Evolutionary conservation across 306 rosid genomes (phyloP), one percentile per base, ranked within the genome.

Genomic region (Quercus aquifolioides): DNA sequence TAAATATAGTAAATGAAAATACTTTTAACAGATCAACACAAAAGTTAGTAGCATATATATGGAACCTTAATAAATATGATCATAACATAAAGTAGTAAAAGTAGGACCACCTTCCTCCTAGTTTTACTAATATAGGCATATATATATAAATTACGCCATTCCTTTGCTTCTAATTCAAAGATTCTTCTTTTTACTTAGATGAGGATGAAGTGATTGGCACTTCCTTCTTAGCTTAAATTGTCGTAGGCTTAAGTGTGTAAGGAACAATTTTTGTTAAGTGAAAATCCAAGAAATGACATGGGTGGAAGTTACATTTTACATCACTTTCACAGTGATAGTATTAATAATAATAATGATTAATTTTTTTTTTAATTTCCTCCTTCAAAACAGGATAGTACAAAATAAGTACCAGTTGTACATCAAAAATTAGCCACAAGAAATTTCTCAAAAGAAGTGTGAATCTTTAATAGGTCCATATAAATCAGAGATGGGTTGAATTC

Each of bases 221-320:
- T 78, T 18, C 72, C 73, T 84, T 84, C 87, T 79, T 73, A 41
- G 19, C 79, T 74, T 82, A 1, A n/a, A 56, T 31, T 65, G 5
- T 14, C 0, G 4, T 33, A 19, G 2, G 6, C 17, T 63, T 67
- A 17, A 63, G 15, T 67, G 14, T 35, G 14, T 3, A 19, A 67
- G 17, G 51, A 67, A 33, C 52, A 31, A 43, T 35, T 35, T 3
- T 33, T 1, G 11, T 38, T 8, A 19, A 11, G 30, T 28, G 41
- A 28, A 63, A 63, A 63, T 63, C 43, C 38, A 26, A 3, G 69
- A 14, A 63, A 63, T 63, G 69, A 30, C 52, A 33, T 18, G 71
- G 15, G 55, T 76, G 14, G 69, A 52, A 35, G 71, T 19, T 33
- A 33, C 7, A 33, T 33, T 33, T 33, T 1, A 33, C 35, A 31